Evolutionary conservation across 192 early-diverging fungal species (phyloP), one percentile per base, ranked within the genome.

Genomic region (Backusella sp.): DNA sequence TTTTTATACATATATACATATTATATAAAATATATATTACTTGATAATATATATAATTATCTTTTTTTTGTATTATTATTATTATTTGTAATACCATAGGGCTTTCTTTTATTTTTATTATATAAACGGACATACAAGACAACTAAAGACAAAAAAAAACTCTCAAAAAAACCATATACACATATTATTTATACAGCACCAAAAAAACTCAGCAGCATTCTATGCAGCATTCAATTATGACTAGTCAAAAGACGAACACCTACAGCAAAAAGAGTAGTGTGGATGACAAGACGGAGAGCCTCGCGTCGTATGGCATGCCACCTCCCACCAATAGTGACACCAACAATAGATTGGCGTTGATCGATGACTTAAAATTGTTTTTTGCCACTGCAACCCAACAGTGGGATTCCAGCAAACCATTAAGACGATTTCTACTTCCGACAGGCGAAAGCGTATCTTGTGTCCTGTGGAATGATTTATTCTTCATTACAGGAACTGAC

Each of bases 401-500:
- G 21, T 94, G 92, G 92, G 85, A 91, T 28, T 75, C 84, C 14
- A 84, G 83, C 35, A 82, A 90, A 68, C 74, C 83, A 21, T 86
- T 93, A 78, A 84, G 84, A 34, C 87, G 88, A 36, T 91, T 88
- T 76, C 53, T 82, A 56, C 84, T 99, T 35, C 92, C 93, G 0
- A 94, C 93, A 73, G 95, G 94, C 70, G 97, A 99, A 81, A 84
- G 80, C 66, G 89, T 99, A 74, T 95, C 96, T 3, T 99, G 98
- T 84, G 91, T 98, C 15, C 85, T 95, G 28, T 98, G 95, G 95
- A 96, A 97, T 81, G 88, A 94, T 76, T 89, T 92, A 26, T 98
- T 94, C 77, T 92, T 97, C 83, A 96, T 99, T 52, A 98, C 98
- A 1, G 96, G 96, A 15, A 98, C 97, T 2, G 98, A 99, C 81